A percentile compares a stretch with the other conserved stretches of the same genome.
Conservation (phyloP, 495 filamentous ascomycete species). For the Daldinia grandis region DNA sequence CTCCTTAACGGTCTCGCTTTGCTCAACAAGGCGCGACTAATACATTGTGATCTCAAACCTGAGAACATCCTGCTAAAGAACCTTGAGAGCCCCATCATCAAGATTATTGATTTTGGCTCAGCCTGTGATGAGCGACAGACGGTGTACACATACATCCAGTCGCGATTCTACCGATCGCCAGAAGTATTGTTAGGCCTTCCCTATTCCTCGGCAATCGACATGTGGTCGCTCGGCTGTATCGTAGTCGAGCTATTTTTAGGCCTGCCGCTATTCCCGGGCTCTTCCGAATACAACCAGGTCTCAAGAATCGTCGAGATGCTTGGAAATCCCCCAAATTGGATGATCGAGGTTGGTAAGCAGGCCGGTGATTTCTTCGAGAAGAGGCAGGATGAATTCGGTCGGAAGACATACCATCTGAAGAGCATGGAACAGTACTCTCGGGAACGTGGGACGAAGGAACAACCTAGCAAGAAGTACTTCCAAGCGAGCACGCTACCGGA, state of each 20-base stretch:
- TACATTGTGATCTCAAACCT: constrained; percentile 98
- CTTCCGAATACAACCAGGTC: constrained; percentile 99
- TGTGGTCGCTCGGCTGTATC: constrained; percentile 99
- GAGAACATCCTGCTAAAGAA: constrained; percentile 99
- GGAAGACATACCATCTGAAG: constrained; percentile 90
- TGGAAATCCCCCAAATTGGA: constrained; percentile 95
- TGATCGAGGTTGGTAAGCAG: constrained; percentile 99
- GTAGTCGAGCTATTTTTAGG: constrained; percentile 98
- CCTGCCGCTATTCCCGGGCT: constrained; percentile 93
- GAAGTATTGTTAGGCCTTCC: constrained; percentile 94
- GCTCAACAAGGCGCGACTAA: constrained; percentile 94
- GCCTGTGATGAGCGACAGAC: constrained; percentile 98
- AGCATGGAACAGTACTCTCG: constrained; percentile 96
- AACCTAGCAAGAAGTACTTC: constrained; percentile 99
- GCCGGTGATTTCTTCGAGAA: constrained; percentile 98
- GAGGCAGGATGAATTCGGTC: constrained; percentile 84
- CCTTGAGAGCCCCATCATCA: constrained; percentile 98
- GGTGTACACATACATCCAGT: constrained; percentile 99
- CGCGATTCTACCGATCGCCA: constrained; percentile 95
- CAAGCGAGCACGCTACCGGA: constrained; percentile 91
- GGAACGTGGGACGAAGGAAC: constrained; percentile 95
- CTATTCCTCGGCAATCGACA: constrained; percentile 98
- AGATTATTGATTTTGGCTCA: constrained; percentile 99
- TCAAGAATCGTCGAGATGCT: constrained; percentile 98
- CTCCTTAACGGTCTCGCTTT: constrained; percentile 90